Base-by-base conservation (phyloP, 1,284 basidiomycete genomes). In the Boletus subluridellus region DNA sequence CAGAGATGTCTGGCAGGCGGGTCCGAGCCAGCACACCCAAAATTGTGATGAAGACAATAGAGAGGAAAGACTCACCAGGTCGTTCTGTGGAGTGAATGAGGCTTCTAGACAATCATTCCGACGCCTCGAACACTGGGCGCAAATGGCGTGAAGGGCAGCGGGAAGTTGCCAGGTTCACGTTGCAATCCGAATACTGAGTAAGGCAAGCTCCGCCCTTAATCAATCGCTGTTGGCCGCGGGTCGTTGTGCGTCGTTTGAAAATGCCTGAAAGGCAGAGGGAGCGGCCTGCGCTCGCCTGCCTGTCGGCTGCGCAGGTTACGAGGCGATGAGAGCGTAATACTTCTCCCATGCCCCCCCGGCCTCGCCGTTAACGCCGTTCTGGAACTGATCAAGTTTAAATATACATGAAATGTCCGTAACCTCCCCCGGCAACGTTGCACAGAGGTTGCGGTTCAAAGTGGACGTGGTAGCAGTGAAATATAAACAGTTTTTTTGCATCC, bases 21-120 rank as follows among this genome's bases (percentile, higher is more conserved):
- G 37, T 21, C 35, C 45, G 30, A 42, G 38, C 49, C 47, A 48
- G 21, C 46, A 49, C 46, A 34, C 26, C 46, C 15, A 12, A 46
- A n/a, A 17, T 15, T 9, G 28, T 34, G 45, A 45, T 11, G 41
- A 51, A 55, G 50, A 39, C 30, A 51, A 44, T 26, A 54, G 47
- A 26, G 46, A 57, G 54, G 15, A n/a, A 46, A 35, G 12, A 49
- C 66, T 65, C 49, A 70, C 68, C 46, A 24, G 34, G 58, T 61
- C 34, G 66, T 58, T 60, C 47, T 46, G 62, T 47, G 45, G 47
- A 38, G 42, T 41, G 44, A 60, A 51, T 15, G 54, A 51, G 58
- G 54, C 21, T 21, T 21, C 69, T 69, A 68, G 52, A 60, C 46
- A 45, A 55, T 59, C 69, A 70, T 70, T 58, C 52, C 37, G 49